Conservation (phyloP, 352 stramenopile genomes). For the Pythium brachiatum region DNA sequence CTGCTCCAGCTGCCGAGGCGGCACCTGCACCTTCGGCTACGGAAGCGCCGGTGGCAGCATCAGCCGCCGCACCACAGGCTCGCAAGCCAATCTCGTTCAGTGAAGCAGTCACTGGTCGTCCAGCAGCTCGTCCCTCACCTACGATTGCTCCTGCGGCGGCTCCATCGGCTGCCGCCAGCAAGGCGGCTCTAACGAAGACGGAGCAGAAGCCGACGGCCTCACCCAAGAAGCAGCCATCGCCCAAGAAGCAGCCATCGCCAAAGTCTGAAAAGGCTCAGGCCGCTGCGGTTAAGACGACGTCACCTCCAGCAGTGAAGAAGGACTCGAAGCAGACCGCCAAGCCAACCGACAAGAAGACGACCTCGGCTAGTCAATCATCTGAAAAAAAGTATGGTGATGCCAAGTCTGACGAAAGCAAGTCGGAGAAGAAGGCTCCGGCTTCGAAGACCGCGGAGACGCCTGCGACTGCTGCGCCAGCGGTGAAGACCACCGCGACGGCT, state of each 20-base stretch:
- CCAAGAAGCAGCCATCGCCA: constrained; percentile 15
- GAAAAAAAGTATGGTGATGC: constrained; percentile 10
- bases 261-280: constrained; percentile 6
- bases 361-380: background rate
- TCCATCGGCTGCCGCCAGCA: background rate
- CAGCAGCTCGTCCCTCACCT: constrained; percentile 12
- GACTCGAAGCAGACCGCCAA: constrained; percentile 4
- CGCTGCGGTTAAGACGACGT: background rate
- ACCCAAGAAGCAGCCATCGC: constrained; percentile 17
- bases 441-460: background rate
- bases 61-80: constrained; percentile 13
- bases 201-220: constrained; percentile 14
- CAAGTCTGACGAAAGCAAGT: constrained; percentile 12
- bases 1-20: background rate
- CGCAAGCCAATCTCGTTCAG: constrained; percentile 70
- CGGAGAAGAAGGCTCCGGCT: constrained; percentile 22
- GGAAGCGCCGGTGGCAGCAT: background rate
- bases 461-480: background rate
- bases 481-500: constrained; percentile 6
- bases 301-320: constrained; percentile 10
- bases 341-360: constrained; percentile 16
- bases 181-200: constrained; percentile 10
- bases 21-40: background rate
- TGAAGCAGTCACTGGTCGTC: constrained; percentile 56
- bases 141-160: constrained; percentile 3